Percentiles rank a stretch among this genome's conserved stretches.
Evolutionary conservation across 2,329 filamentous ascomycete species (phyloP).

Genomic region (Xylogone sp.): DNA sequence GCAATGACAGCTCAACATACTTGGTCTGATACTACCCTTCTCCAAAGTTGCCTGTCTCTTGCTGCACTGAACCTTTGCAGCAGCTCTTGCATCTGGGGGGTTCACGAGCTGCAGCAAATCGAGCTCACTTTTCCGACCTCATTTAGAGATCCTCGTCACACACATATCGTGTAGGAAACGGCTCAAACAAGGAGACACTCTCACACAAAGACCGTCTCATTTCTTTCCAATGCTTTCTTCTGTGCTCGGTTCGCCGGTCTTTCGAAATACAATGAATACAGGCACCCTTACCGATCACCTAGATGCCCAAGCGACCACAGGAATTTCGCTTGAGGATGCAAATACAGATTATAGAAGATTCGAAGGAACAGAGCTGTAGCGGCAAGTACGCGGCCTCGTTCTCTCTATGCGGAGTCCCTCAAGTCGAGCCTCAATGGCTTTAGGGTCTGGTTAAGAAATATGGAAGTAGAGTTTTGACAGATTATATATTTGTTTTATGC

Average conservation of each 20-base stretch:
- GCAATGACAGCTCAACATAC: background rate
- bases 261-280: background rate
- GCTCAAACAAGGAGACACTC: too few relatives aligned
- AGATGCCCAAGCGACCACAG: background rate
- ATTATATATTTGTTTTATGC: too few relatives aligned
- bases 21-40: background rate
- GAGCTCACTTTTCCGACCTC: background rate
- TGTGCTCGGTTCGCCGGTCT: background rate
- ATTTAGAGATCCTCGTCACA: background rate
- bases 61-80: background rate
- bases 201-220: background rate
- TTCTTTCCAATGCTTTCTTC: background rate
- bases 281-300: background rate
- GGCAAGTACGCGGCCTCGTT: constrained; percentile 15
- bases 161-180: background rate
- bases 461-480: too few relatives aligned
- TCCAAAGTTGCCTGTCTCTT: background rate
- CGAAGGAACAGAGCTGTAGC: constrained; percentile 5
- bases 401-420: constrained; percentile 15
- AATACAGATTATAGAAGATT: constrained; percentile 6
- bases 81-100: background rate
- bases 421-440: constrained; percentile 19
- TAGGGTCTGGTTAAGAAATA: constrained; percentile 18
- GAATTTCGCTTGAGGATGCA: constrained; percentile 2
- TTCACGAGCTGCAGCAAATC: background rate